phyloP scores from a whole-genome alignment of 148 eudicot species.

The Vaccinium myrtillus region DNA sequence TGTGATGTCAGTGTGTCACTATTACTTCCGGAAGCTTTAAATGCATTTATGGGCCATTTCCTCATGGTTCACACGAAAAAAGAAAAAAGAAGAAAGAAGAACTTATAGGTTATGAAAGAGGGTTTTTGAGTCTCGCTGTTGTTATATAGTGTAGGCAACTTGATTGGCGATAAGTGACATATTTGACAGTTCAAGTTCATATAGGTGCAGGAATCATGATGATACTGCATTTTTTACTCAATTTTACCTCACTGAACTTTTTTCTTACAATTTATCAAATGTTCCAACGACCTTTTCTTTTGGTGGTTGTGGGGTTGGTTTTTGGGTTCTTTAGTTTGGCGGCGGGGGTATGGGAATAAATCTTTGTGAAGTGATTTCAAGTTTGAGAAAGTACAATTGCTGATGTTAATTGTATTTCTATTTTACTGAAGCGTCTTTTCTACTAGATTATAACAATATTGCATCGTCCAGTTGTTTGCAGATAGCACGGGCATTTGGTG shows the following conservation, averaged over 20 bases:
- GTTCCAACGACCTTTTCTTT: not conserved
- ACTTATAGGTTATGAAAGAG: not conserved
- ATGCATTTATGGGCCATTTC: not conserved
- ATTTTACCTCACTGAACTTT: not conserved
- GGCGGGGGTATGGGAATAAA: not conserved
- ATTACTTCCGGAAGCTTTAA: not conserved
- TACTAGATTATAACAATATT: constrained; percentile 27
- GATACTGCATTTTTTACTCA: not conserved
- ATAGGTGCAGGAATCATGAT: not conserved
- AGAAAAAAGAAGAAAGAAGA: too few relatives aligned
- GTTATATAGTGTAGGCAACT: not conserved
- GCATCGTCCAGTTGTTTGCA: constrained; percentile 80
- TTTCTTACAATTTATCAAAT: not conserved
- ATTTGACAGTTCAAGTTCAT: not conserved
- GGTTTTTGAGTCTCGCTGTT: not conserved
- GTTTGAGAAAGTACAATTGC: not conserved
- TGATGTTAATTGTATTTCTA: not conserved
- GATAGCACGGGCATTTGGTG: constrained; percentile 99
- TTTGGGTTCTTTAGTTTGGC: not conserved
- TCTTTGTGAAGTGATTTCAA: not conserved
- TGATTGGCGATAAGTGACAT: not conserved
- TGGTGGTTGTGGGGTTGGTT: not conserved
- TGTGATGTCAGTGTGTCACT: not conserved
- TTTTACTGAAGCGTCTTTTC: not conserved
- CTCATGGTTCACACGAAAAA: not conserved